phyloP scores from a whole-genome alignment of 2,329 filamentous ascomycete species.

The Gaeumannomyces tritici region DNA sequence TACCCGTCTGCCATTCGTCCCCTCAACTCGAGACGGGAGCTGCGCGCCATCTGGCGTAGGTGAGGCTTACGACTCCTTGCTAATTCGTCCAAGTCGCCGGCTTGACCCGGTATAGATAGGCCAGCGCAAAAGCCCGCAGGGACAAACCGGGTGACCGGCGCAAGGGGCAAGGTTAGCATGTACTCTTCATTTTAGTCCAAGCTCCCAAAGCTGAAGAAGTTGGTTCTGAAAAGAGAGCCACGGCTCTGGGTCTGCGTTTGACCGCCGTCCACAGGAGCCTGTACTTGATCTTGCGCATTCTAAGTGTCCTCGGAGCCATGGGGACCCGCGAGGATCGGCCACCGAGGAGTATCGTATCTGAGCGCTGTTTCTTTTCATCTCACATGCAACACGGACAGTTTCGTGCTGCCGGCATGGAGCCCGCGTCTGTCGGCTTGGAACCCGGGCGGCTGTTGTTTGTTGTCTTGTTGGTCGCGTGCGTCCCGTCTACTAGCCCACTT shows the following conservation, averaged over 20 bases:
- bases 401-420: neutral
- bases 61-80: neutral
- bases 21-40: no score
- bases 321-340: slow-evolving; percentile 21
- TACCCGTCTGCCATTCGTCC: neutral
- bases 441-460: neutral
- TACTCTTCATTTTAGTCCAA: slow-evolving; percentile 57
- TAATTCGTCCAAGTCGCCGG: neutral
- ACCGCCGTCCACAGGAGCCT: neutral
- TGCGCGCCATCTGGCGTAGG: neutral
- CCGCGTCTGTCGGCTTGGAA: no score
- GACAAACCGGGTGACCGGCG: no score
- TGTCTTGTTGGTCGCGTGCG: neutral
- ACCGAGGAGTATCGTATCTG: slow-evolving; percentile 57
- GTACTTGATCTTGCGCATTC: slow-evolving; percentile 47
- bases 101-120: no score
- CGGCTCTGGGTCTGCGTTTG: slow-evolving; percentile 17
- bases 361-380: slow-evolving; percentile 31
- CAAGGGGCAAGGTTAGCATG: slow-evolving; percentile 23
- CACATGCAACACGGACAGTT: neutral
- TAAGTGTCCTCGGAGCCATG: slow-evolving; percentile 51
- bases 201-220: slow-evolving; percentile 47
- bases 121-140: no score
- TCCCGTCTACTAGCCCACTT: neutral
- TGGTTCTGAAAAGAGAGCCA: slow-evolving; percentile 53